phyloP scores from a whole-genome alignment of 2,329 filamentous ascomycete genomes.

The Cadophora sp. region DNA sequence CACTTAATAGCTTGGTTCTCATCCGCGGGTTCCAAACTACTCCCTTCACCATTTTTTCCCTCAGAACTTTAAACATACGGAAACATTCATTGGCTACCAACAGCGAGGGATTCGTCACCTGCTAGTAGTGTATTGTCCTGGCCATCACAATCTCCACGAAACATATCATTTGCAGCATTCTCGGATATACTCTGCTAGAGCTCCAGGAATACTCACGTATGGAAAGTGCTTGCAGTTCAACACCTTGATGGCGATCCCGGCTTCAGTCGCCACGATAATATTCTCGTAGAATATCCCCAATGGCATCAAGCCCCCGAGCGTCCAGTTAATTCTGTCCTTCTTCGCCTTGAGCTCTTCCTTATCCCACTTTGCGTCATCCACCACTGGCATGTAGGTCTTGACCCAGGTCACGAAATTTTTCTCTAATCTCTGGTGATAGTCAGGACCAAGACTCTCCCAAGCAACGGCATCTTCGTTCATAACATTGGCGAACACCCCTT shows the following conservation, averaged over 20 bases:
- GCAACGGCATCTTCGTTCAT: slow-evolving; percentile 24
- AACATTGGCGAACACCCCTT: slow-evolving; percentile 15
- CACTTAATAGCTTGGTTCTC: neutral
- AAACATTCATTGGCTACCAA: neutral
- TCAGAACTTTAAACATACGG: too few species aligned
- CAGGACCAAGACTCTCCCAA: slow-evolving; percentile 27
- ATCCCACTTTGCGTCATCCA: slow-evolving; percentile 16
- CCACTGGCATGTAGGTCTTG: slow-evolving; percentile 19
- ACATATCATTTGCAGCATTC: slow-evolving; percentile 8
- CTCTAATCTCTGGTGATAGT: slow-evolving; percentile 30
- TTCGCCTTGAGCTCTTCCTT: slow-evolving; percentile 22
- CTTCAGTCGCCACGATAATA: slow-evolving; percentile 22
- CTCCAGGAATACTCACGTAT: slow-evolving; percentile 28
- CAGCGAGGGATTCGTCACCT: neutral
- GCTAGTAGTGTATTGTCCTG: neutral
- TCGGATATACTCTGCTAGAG: slow-evolving; percentile 27
- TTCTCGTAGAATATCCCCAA: slow-evolving; percentile 23
- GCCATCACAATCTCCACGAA: neutral
- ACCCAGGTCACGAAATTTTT: slow-evolving; percentile 32
- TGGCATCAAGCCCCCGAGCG: slow-evolving; percentile 21
- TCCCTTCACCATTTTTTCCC: neutral
- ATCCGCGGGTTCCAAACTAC: neutral
- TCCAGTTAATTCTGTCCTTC: slow-evolving; percentile 23
- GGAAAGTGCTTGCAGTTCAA: slow-evolving; percentile 31
- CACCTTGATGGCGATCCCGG: slow-evolving; percentile 21